Evolutionary conservation across 2,329 filamentous ascomycete species (phyloP).

Genomic region (Venturia carpophila): DNA sequence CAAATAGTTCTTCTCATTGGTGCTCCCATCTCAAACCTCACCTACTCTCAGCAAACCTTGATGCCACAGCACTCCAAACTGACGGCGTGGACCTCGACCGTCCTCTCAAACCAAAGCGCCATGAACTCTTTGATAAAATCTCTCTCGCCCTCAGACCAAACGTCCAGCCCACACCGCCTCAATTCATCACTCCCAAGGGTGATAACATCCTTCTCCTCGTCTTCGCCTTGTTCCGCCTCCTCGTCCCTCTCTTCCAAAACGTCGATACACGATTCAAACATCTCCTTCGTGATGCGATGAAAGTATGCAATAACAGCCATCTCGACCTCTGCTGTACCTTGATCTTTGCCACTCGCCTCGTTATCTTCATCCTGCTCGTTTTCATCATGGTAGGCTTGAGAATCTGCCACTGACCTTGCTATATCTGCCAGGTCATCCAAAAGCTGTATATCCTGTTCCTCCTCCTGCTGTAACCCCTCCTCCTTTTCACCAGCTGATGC

Average conservation of each 20-base stretch:
- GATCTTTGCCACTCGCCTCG: not conserved
- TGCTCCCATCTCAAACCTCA: not conserved
- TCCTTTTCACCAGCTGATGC: slow-evolving; percentile 70
- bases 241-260: slow-evolving; percentile 42
- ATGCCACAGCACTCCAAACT: slow-evolving; percentile 69
- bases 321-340: slow-evolving; percentile 46
- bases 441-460: slow-evolving; percentile 41
- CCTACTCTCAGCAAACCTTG: slow-evolving; percentile 38
- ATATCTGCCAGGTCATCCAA: slow-evolving; percentile 36
- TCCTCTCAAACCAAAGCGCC: slow-evolving; percentile 57
- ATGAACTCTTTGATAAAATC: slow-evolving; percentile 58
- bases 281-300: slow-evolving; percentile 62
- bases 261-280: slow-evolving; percentile 55
- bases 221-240: slow-evolving; percentile 36
- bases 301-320: slow-evolving; percentile 74
- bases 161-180: slow-evolving; percentile 65
- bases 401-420: slow-evolving; percentile 30
- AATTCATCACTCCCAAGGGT: slow-evolving; percentile 58
- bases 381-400: slow-evolving; percentile 43
- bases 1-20: too few relatives aligned
- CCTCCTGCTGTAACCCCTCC: slow-evolving; percentile 46
- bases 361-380: slow-evolving; percentile 32
- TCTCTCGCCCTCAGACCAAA: slow-evolving; percentile 66
- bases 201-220: slow-evolving; percentile 35
- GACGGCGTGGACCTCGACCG: slow-evolving; percentile 57